These are phyloP conservation scores for Carpinus viminea DNA, from an alignment of 306 rosid species.

Conservation along the genomic window DNA sequence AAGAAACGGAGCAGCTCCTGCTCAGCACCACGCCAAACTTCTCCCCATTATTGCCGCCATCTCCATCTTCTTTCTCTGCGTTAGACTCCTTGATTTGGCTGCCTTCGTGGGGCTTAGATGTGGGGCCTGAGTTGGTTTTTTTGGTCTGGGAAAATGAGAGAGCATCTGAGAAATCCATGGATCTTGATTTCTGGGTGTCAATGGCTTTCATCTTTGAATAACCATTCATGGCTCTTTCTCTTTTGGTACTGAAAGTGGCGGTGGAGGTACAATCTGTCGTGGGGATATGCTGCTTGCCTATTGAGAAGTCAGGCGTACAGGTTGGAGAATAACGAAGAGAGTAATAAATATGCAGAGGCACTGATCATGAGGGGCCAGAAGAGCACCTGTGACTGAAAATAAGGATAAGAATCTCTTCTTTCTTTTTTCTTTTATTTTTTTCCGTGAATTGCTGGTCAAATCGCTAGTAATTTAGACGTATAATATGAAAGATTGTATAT, in stretches of 20 bases:
- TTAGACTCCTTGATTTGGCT: slow-evolving; percentile 9
- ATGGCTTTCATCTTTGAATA: slow-evolving; percentile 51
- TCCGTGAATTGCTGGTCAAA: too few species aligned
- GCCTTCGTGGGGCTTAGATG: background rate
- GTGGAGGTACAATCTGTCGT: background rate
- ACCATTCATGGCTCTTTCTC: slow-evolving; percentile 35
- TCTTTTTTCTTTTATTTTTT: too few species aligned
- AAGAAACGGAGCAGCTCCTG: slow-evolving; percentile 49
- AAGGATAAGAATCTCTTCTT: too few species aligned
- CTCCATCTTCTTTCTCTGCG: slow-evolving; percentile 5
- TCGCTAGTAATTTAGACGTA: too few species aligned
- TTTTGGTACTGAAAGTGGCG: background rate
- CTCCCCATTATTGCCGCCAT: slow-evolving; percentile 17
- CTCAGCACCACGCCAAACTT: slow-evolving; percentile 36
- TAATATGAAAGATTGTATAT: too few species aligned
- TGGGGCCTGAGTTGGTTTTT: background rate
- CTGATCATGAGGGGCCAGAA: background rate
- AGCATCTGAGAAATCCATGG: slow-evolving; percentile 50
- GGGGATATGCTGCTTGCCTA: too few species aligned
- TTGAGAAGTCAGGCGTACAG: background rate
- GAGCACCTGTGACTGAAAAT: background rate
- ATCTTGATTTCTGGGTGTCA: slow-evolving; percentile 48
- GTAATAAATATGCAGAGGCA: background rate
- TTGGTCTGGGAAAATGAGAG: slow-evolving; percentile 30
- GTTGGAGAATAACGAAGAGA: background rate